These are phyloP conservation scores for Cyclocybe aegerita DNA, from an alignment of 768 basidiomycete species.

Conservation along the genomic window DNA sequence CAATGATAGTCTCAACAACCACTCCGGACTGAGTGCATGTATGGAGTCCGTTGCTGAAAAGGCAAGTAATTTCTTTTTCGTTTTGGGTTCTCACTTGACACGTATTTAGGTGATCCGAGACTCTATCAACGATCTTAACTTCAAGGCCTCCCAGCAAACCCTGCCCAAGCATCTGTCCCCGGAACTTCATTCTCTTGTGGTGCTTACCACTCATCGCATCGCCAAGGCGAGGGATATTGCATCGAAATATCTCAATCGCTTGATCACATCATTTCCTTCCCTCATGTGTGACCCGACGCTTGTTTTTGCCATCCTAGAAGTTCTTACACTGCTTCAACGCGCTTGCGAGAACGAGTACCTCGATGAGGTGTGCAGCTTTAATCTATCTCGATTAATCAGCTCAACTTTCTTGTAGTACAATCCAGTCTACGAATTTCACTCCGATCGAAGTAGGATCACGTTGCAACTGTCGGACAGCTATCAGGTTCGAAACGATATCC, in stretches of 20 bases:
- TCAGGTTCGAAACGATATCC: constrained; percentile 79
- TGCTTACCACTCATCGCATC: constrained; percentile 80
- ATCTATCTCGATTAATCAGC: not conserved
- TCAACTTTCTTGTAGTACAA: constrained; percentile 64
- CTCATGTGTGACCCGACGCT: constrained; percentile 89
- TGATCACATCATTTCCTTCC: constrained; percentile 91
- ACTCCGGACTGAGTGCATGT: constrained; percentile 62
- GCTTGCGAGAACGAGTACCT: constrained; percentile 89
- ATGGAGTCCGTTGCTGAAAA: constrained; percentile 89
- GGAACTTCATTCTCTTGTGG: constrained; percentile 75
- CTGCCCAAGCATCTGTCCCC: constrained; percentile 65
- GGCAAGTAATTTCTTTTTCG: constrained; percentile 35
- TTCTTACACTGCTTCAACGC: constrained; percentile 82
- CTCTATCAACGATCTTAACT: constrained; percentile 69
- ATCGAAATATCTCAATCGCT: constrained; percentile 75
- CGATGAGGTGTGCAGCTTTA: constrained; percentile 67
- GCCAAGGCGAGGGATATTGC: constrained; percentile 81
- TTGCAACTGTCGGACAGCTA: constrained; percentile 87
- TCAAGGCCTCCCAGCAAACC: constrained; percentile 76
- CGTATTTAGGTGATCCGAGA: constrained; percentile 69
- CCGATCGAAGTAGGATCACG: constrained; percentile 71
- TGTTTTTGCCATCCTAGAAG: constrained; percentile 88
- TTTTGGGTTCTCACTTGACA: constrained; percentile 4
- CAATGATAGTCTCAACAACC: constrained; percentile 81
- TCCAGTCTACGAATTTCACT: constrained; percentile 79